These are phyloP conservation scores for Fusarium pilosicola DNA, from an alignment of 2,329 filamentous ascomycete genomes.

Conservation along the genomic window DNA sequence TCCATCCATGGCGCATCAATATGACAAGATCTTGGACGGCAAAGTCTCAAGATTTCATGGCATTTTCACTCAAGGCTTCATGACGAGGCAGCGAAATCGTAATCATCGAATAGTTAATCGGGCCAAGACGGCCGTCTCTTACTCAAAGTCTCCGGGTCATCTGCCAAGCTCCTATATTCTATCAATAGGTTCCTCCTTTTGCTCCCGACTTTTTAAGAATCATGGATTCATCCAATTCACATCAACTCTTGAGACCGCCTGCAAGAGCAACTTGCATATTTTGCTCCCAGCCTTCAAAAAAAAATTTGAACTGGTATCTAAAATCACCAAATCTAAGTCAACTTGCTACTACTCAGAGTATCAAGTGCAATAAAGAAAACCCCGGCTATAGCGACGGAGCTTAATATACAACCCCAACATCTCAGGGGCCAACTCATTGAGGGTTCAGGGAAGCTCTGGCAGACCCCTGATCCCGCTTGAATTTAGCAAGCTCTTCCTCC, in stretches of 20 bases:
- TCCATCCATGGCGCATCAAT: neutral
- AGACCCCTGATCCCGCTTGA: conserved; percentile 56
- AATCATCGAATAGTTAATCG: neutral
- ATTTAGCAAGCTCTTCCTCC: conserved; percentile 60
- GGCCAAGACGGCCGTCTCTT: neutral
- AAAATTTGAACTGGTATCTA: neutral
- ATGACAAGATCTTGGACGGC: neutral
- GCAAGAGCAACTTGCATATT: neutral
- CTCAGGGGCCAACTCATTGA: conserved; percentile 29
- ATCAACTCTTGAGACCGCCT: conserved; percentile 1
- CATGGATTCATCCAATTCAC: conserved; percentile 28
- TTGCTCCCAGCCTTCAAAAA: neutral
- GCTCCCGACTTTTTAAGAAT: conserved; percentile 15
- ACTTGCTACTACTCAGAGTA: neutral
- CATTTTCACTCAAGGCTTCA: neutral
- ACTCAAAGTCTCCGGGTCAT: neutral
- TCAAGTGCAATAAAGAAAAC: conserved; percentile 10
- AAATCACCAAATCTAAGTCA: neutral
- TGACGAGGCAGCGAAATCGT: neutral
- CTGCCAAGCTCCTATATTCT: neutral
- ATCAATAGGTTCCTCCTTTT: conserved; percentile 6
- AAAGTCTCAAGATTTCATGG: neutral
- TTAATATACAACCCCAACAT: neutral
- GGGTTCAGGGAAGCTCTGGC: conserved; percentile 58
- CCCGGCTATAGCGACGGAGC: neutral